Base-by-base conservation (phyloP, 2,329 filamentous ascomycete species). In the Didymella exigua region DNA sequence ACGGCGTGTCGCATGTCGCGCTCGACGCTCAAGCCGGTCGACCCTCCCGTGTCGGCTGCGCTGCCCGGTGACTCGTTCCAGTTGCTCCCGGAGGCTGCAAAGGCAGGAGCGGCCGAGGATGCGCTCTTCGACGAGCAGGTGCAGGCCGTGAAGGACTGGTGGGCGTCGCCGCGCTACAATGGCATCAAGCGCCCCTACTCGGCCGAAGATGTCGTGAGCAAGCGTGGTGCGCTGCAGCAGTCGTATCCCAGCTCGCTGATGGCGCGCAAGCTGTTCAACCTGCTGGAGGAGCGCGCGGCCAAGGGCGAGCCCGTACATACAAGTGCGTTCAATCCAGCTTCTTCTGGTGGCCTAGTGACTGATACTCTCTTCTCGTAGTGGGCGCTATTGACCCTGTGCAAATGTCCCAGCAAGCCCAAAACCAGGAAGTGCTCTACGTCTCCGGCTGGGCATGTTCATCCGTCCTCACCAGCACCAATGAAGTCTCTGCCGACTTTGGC, bases 381-480 rank as follows among this genome's bases (percentile, higher is more conserved):
- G 95, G 95, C 66, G 95, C 93, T 56, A 96, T 99, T 77, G 95
- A 99, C 72, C 95, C 95, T n/a, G 87, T 98, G 10, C 95, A 99
- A 79, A 98, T 99, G 95, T 96, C 95, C 43, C 95, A 99, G 76
- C 95, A 98, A 80, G 95, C 95, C 14, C 86, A 90, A 5, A 90
- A 98, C 78, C 95, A 98, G 74, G 93, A 99, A 75, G 90, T 97
- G 16, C 84, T 99, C 40, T 99, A 99, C 77, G 83, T 99, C 60
- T 97, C 93, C 0, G 95, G 95, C 59, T 99, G 95, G 95, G 95
- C 95, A 5, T 98, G 95, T 78, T 98, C 93, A 0, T 93, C 92
- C 0, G 86, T 96, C 18, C 81, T 99, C 40, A 98, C 93, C 4
- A 88, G 87, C 9, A 98, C 95, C 31, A 98, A 99, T 78, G 95